phyloP scores from a whole-genome alignment of 371 early-diverging fungal species.

The Amoeboaphelidium protococcarum region DNA sequence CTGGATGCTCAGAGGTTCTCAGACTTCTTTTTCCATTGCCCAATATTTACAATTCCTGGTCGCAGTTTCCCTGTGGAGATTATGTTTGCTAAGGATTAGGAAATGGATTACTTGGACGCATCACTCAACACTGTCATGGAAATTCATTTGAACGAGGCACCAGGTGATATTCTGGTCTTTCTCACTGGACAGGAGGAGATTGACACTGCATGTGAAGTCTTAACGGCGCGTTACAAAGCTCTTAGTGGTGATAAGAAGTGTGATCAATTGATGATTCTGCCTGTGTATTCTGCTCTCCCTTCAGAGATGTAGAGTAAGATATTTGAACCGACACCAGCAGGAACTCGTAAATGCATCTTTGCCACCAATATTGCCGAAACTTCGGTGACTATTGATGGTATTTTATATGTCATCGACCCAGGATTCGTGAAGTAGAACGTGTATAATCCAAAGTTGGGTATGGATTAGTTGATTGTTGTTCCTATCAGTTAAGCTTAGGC shows the following conservation, averaged over 20 bases:
- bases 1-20: conserved; percentile 85
- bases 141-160: conserved; percentile 80
- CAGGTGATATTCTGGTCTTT: conserved; percentile 91
- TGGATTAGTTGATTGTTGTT: conserved; percentile 74
- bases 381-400: conserved; percentile 89
- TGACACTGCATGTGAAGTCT: conserved; percentile 67
- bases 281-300: conserved; percentile 6
- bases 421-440: conserved; percentile 93
- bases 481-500: conserved; percentile 93
- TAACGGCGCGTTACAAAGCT: conserved; percentile 82
- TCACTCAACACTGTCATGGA: conserved; percentile 83
- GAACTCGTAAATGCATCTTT: conserved; percentile 39
- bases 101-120: conserved; percentile 74
- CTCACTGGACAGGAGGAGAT: conserved; percentile 96
- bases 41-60: conserved; percentile 90
- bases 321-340: conserved; percentile 32
- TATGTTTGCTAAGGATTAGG: conserved; percentile 76
- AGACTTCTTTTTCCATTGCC: conserved; percentile 46
- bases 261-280: conserved; percentile 37
- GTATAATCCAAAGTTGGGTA: conserved; percentile 77
- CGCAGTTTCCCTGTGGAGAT: conserved; percentile 84
- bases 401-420: conserved; percentile 62
- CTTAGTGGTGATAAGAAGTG: conserved; percentile 79
- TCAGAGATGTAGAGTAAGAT: conserved; percentile 1
- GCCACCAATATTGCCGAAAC: conserved; percentile 99